Evolutionary conservation across 345 rosid genomes (phyloP).

Genomic region (Turritis glabra): DNA sequence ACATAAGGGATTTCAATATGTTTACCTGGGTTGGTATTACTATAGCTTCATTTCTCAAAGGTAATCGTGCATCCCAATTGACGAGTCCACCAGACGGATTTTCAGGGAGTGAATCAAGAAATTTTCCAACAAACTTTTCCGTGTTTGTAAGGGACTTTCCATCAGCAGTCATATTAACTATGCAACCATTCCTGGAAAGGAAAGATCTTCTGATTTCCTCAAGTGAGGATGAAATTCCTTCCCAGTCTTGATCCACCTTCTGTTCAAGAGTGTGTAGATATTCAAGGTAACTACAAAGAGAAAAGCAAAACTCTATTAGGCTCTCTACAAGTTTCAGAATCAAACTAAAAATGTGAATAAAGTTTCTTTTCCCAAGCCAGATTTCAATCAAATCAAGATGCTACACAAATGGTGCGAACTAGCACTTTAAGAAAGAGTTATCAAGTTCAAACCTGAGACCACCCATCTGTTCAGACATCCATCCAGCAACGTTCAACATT

Average conservation of each 20-base stretch:
- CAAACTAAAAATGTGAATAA: neutral
- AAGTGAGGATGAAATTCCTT: slow-evolving; percentile 76
- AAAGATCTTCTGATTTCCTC: slow-evolving; percentile 81
- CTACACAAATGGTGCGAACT: neutral
- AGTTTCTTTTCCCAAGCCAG: neutral
- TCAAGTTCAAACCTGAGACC: slow-evolving; percentile 69
- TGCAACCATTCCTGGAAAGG: slow-evolving; percentile 74
- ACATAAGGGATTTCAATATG: neutral
- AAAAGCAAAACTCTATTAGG: slow-evolving; percentile 8
- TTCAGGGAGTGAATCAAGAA: slow-evolving; percentile 85
- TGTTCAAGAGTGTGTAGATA: slow-evolving; percentile 71
- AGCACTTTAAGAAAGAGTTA: neutral
- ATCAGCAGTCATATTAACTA: slow-evolving; percentile 88
- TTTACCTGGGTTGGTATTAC: slow-evolving; percentile 90
- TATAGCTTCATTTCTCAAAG: slow-evolving; percentile 78
- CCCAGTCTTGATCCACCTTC: slow-evolving; percentile 87
- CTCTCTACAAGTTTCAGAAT: slow-evolving; percentile 4
- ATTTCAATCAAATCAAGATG: slow-evolving; percentile 1
- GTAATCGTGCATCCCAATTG: slow-evolving; percentile 61
- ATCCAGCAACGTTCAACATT: slow-evolving; percentile 78
- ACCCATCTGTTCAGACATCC: slow-evolving; percentile 98
- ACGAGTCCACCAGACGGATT: slow-evolving; percentile 43
- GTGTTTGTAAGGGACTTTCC: slow-evolving; percentile 57
- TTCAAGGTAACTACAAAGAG: slow-evolving; percentile 66
- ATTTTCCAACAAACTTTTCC: slow-evolving; percentile 63